Conservation (phyloP, 768 basidiomycete species). For the Kwoniella bestiolae region DNA sequence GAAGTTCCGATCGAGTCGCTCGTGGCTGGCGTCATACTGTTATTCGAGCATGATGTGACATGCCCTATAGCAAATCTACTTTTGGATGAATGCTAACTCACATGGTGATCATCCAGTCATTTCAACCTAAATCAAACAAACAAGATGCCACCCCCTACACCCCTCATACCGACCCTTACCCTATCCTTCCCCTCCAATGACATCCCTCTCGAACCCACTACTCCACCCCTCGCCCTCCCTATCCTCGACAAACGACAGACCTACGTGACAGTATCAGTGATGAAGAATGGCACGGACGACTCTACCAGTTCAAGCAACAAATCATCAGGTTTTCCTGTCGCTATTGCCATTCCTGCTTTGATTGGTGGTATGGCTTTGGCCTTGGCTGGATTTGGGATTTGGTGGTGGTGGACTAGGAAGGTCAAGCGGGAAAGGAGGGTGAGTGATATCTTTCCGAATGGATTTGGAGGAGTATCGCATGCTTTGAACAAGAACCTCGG, state of each 20-base stretch:
- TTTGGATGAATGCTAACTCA: not conserved
- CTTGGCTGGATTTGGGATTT: slow-evolving; percentile 29
- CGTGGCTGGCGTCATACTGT: not conserved
- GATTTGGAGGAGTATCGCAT: too few species aligned
- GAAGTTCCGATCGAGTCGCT: not conserved
- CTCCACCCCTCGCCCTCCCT: not conserved
- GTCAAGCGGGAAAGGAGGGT: slow-evolving; percentile 34
- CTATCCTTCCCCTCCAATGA: not conserved
- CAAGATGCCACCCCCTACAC: slow-evolving; percentile 12
- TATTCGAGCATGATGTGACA: not conserved
- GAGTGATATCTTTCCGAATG: slow-evolving; percentile 12
- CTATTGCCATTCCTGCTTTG: slow-evolving; percentile 45
- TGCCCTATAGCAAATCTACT: not conserved
- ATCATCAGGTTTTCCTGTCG: slow-evolving; percentile 31
- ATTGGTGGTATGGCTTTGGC: slow-evolving; percentile 49
- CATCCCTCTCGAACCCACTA: slow-evolving; percentile 8
- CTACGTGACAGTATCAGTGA: slow-evolving; percentile 16
- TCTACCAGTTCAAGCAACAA: slow-evolving; percentile 1
- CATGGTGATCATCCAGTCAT: not conserved
- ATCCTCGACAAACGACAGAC: slow-evolving; percentile 15
- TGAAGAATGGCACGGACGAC: slow-evolving; percentile 3
- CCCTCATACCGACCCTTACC: not conserved
- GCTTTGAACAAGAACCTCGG: too few species aligned
- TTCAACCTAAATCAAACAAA: not conserved
- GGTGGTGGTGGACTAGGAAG: slow-evolving; percentile 29